Evolutionary conservation across 805 yeast genomes (phyloP).

Genomic region (Sugiyamaella mastotermitis): DNA sequence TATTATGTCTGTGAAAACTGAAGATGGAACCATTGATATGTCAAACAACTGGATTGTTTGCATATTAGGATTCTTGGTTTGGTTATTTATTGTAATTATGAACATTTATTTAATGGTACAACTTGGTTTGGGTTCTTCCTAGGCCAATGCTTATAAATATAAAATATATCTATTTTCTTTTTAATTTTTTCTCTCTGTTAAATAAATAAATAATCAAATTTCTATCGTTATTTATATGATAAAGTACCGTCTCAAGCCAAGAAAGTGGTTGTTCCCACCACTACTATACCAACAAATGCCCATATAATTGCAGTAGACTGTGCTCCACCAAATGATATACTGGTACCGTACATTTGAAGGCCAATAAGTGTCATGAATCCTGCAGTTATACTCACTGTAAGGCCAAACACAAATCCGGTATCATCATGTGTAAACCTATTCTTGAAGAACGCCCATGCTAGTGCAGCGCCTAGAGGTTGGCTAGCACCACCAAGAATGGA

Average conservation of each 20-base stretch:
- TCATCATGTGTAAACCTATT: slow-evolving; percentile 32
- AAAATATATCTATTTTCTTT: no score
- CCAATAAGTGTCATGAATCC: slow-evolving; percentile 83
- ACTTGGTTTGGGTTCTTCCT: slow-evolving; percentile 30
- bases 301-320: slow-evolving; percentile 54
- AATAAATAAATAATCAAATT: no score
- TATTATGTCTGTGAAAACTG: slow-evolving; percentile 47
- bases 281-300: slow-evolving; percentile 52
- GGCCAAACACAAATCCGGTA: slow-evolving; percentile 45
- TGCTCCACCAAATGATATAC: slow-evolving; percentile 71
- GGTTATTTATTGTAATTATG: slow-evolving; percentile 67
- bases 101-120: slow-evolving; percentile 59
- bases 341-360: slow-evolving; percentile 79
- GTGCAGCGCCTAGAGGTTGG: slow-evolving; percentile 83
- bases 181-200: no score
- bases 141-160: neutral
- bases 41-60: slow-evolving; percentile 55
- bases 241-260: neutral
- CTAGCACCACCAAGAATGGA: slow-evolving; percentile 73
- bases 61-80: slow-evolving; percentile 46
- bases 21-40: slow-evolving; percentile 19
- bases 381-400: slow-evolving; percentile 64
- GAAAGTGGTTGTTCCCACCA: slow-evolving; percentile 42
- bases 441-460: slow-evolving; percentile 52
- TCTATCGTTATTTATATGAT: no score